Evolutionary conservation across 345 rosid species (phyloP).

Genomic region (Pugionium dolabratum): DNA sequence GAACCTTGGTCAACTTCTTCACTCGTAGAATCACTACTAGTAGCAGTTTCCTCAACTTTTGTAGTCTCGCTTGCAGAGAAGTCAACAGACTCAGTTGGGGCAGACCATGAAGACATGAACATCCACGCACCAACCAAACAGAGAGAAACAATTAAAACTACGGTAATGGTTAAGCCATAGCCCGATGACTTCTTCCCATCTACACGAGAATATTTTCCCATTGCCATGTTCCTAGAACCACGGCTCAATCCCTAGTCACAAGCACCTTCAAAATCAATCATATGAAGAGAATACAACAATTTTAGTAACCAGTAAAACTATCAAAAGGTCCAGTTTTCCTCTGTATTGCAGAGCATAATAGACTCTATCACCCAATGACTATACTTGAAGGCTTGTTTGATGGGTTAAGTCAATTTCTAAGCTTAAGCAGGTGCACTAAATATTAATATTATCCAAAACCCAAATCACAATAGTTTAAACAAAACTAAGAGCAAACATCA

Average conservation of each 20-base stretch:
- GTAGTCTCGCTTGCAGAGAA: slow-evolving; percentile 26
- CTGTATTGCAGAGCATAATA: background rate
- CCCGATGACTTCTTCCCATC: slow-evolving; percentile 65
- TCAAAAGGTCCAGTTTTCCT: slow-evolving; percentile 2
- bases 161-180: slow-evolving; percentile 61
- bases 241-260: slow-evolving; percentile 30
- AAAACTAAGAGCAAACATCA: slow-evolving; percentile 1
- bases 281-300: background rate
- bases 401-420: background rate
- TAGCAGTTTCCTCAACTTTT: slow-evolving; percentile 42
- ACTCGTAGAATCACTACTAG: slow-evolving; percentile 39
- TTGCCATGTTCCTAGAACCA: slow-evolving; percentile 51
- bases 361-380: background rate
- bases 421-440: background rate
- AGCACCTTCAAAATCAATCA: slow-evolving; percentile 30
- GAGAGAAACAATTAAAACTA: slow-evolving; percentile 61
- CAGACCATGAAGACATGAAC: slow-evolving; percentile 70
- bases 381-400: background rate
- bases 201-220: slow-evolving; percentile 60
- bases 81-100: slow-evolving; percentile 45
- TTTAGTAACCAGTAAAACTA: slow-evolving; percentile 4
- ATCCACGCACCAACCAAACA: slow-evolving; percentile 85
- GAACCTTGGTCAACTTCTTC: slow-evolving; percentile 39
- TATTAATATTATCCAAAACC: background rate
- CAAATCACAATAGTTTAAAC: slow-evolving; percentile 13